Evolutionary conservation across 1,284 basidiomycete species (phyloP).

Genomic region (Schizophyllum amplum): DNA sequence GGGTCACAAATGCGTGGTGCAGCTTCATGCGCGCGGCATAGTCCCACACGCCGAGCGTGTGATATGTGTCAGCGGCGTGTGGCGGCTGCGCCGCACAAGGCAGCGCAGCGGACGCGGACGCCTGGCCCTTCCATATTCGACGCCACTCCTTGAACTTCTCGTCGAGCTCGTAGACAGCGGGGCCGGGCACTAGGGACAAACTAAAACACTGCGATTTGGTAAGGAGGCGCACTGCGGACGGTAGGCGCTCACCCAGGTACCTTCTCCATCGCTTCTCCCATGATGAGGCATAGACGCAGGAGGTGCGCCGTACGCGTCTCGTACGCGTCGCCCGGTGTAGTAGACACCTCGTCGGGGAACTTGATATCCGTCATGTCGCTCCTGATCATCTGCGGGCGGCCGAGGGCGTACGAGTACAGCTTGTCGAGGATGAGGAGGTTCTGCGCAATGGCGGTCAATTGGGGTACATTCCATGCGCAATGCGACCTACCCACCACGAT

Average conservation of each 20-base stretch:
- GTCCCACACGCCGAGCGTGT: slow-evolving; percentile 33
- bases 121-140: too few relatives aligned
- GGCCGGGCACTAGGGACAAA: slow-evolving; percentile 25
- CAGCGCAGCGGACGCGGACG: not conserved
- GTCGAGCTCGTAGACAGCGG: slow-evolving; percentile 32
- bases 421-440: slow-evolving; percentile 20
- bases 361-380: slow-evolving; percentile 30
- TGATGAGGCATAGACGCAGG: slow-evolving; percentile 30
- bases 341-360: slow-evolving; percentile 28
- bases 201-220: slow-evolving; percentile 30
- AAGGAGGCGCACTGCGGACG: slow-evolving; percentile 1
- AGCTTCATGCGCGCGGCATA: slow-evolving; percentile 30
- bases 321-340: slow-evolving; percentile 27
- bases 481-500: slow-evolving; percentile 41
- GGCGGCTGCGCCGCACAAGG: slow-evolving; percentile 18
- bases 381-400: slow-evolving; percentile 35
- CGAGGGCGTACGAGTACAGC: slow-evolving; percentile 35
- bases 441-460: slow-evolving; percentile 1
- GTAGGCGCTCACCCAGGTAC: slow-evolving; percentile 16
- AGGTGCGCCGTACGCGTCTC: slow-evolving; percentile 30
- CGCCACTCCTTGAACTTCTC: slow-evolving; percentile 36
- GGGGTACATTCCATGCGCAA: slow-evolving; percentile 34
- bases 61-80: slow-evolving; percentile 25
- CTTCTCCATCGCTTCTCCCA: slow-evolving; percentile 33
- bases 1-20: slow-evolving; percentile 27